A percentile compares a stretch with the other conserved stretches of the same genome.
These are phyloP conservation scores for Curvularia sp. DNA, from an alignment of 2,329 filamentous ascomycete genomes.

Conservation along the genomic window DNA sequence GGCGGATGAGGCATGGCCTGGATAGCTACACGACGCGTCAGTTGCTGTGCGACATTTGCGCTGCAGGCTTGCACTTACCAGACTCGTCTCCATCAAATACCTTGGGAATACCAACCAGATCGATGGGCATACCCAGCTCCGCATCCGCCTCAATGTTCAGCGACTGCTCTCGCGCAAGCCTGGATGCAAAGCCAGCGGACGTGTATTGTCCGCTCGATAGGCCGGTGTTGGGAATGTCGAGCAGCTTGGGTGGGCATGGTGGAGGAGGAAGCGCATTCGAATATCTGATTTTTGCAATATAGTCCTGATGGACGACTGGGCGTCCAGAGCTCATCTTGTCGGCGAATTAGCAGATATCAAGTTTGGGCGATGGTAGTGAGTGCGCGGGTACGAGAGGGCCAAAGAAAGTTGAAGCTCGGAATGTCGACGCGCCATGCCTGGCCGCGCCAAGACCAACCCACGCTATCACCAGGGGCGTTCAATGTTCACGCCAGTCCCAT, in stretches of 20 bases:
- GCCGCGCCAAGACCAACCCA: conserved; percentile 28
- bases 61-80: conserved; percentile 62
- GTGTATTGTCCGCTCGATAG: conserved; percentile 88
- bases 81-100: conserved; percentile 95
- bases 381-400: conserved; percentile 15
- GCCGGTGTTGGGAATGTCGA: conserved; percentile 94
- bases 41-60: conserved; percentile 20
- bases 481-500: not conserved
- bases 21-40: conserved; percentile 67
- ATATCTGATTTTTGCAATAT: conserved; percentile 94
- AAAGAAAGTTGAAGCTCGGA: conserved; percentile 40
- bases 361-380: conserved; percentile 19
- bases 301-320: conserved; percentile 79
- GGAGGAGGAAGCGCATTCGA: conserved; percentile 95
- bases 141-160: conserved; percentile 97
- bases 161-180: conserved; percentile 87
- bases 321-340: conserved; percentile 37
- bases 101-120: conserved; percentile 91
- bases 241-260: conserved; percentile 91
- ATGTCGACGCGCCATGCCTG: conserved; percentile 32
- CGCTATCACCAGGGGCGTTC: conserved; percentile 12
- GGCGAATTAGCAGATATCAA: conserved; percentile 4
- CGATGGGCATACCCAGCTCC: conserved; percentile 96
- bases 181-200: conserved; percentile 85
- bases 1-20: conserved; percentile 76